Evolutionary conservation across 2,329 filamentous ascomycete species (phyloP).

Genomic region (Akanthomyces dipterigenus): DNA sequence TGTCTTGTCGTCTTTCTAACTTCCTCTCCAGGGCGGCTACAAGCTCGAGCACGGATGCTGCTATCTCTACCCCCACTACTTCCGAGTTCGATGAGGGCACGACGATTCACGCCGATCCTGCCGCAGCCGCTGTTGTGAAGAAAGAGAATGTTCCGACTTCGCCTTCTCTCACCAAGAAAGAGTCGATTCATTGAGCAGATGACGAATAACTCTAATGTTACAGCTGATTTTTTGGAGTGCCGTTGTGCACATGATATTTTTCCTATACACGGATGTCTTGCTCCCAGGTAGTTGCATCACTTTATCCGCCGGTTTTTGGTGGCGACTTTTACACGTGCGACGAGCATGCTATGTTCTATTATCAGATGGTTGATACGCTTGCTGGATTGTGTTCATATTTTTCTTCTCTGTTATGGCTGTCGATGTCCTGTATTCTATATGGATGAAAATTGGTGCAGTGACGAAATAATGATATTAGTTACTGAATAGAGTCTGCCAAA

Average conservation of each 20-base stretch:
- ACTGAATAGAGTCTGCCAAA: not conserved
- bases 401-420: slow-evolving; percentile 22
- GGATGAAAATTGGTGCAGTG: slow-evolving; percentile 8
- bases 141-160: slow-evolving; percentile 42
- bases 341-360: slow-evolving; percentile 30
- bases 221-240: slow-evolving; percentile 13
- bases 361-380: slow-evolving; percentile 27
- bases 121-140: slow-evolving; percentile 26
- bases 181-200: slow-evolving; percentile 25
- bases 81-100: slow-evolving; percentile 48
- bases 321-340: slow-evolving; percentile 23
- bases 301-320: slow-evolving; percentile 9
- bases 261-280: slow-evolving; percentile 12
- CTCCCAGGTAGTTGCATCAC: slow-evolving; percentile 12
- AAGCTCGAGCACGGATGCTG: slow-evolving; percentile 35
- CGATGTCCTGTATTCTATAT: slow-evolving; percentile 33
- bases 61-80: slow-evolving; percentile 32
- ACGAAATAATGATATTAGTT: slow-evolving; percentile 4
- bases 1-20: slow-evolving; percentile 27
- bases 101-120: slow-evolving; percentile 47
- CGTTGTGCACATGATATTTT: slow-evolving; percentile 13
- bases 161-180: slow-evolving; percentile 36
- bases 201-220: slow-evolving; percentile 17
- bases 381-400: slow-evolving; percentile 23
- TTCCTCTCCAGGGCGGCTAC: slow-evolving; percentile 27